Conservation (phyloP, 441 rosid genomes). For the Capsella rubella region DNA sequence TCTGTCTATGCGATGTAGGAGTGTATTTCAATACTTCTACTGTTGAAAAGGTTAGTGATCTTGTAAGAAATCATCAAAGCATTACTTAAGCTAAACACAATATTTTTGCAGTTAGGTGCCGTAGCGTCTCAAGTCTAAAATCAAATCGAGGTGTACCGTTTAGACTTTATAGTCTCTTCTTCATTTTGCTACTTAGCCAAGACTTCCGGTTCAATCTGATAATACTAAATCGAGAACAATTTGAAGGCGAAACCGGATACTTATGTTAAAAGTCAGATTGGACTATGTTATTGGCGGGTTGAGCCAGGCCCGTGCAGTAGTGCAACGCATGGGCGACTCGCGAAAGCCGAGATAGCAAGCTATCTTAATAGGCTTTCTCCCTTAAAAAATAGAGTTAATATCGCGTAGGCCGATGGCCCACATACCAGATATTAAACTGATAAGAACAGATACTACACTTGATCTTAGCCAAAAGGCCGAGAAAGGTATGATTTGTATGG, state of each 20-base stretch:
- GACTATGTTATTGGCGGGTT: background rate
- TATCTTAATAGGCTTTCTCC: slow-evolving; percentile 17
- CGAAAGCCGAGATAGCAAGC: slow-evolving; percentile 35
- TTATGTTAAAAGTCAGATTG: background rate
- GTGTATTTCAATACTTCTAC: background rate
- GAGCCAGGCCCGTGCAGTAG: background rate
- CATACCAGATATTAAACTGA: slow-evolving; percentile 85
- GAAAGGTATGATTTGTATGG: slow-evolving; percentile 43
- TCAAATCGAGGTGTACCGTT: background rate
- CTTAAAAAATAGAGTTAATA: slow-evolving; percentile 46
- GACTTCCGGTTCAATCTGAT: background rate
- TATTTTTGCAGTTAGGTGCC: background rate
- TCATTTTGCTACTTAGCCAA: background rate
- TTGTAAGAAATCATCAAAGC: too few species aligned
- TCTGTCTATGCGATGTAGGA: background rate
- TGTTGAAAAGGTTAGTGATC: too few species aligned
- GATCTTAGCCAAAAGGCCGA: slow-evolving; percentile 98
- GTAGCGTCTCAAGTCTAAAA: background rate
- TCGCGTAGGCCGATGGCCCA: slow-evolving; percentile 48
- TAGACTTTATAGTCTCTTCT: background rate
- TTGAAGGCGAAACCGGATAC: background rate
- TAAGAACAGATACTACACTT: slow-evolving; percentile 94
- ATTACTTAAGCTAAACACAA: background rate
- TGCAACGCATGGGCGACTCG: background rate
- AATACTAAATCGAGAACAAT: background rate